Evolutionary conservation across 2,329 filamentous ascomycete genomes (phyloP).

Genomic region (Aureobasidium sp.): DNA sequence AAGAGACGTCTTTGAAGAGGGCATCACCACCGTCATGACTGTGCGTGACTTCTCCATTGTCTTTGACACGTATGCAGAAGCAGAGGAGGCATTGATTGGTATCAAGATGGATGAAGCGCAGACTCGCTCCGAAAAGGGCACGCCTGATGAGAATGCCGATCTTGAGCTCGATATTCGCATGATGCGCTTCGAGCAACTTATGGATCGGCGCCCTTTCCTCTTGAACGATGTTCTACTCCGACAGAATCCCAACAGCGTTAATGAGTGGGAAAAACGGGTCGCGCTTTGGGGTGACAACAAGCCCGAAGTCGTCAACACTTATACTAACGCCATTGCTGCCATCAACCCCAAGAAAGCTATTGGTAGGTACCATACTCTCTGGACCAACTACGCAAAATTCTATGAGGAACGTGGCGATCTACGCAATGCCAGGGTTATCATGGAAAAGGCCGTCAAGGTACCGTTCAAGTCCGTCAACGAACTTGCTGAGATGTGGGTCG

Average conservation of each 20-base stretch:
- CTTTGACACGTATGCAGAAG: constrained; percentile 94
- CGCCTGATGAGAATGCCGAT: constrained; percentile 74
- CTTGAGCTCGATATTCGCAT: constrained; percentile 93
- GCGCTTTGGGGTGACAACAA: constrained; percentile 92
- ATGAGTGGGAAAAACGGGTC: constrained; percentile 97
- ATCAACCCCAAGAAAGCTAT: constrained; percentile 92
- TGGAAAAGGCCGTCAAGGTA: constrained; percentile 97
- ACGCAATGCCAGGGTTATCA: constrained; percentile 78
- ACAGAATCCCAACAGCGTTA: constrained; percentile 93
- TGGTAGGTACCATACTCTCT: constrained; percentile 88
- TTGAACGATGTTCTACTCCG: constrained; percentile 92
- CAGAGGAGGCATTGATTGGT: constrained; percentile 91
- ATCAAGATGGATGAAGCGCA: constrained; percentile 85
- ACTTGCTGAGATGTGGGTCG: constrained; percentile 96
- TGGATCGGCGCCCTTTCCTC: constrained; percentile 93
- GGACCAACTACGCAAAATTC: constrained; percentile 95
- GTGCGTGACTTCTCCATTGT: constrained; percentile 94
- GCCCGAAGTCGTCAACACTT: constrained; percentile 83
- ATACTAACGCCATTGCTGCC: constrained; percentile 86
- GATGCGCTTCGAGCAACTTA: constrained; percentile 95
- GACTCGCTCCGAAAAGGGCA: constrained; percentile 67
- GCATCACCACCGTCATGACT: constrained; percentile 96
- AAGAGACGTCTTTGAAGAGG: constrained; percentile 90
- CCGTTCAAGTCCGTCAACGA: constrained; percentile 97
- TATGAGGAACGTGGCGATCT: constrained; percentile 86